A percentile compares a stretch with the other conserved stretches of the same genome.
These are phyloP conservation scores for Salvia hispanica DNA, from an alignment of 257 asterid genomes.

Conservation along the genomic window DNA sequence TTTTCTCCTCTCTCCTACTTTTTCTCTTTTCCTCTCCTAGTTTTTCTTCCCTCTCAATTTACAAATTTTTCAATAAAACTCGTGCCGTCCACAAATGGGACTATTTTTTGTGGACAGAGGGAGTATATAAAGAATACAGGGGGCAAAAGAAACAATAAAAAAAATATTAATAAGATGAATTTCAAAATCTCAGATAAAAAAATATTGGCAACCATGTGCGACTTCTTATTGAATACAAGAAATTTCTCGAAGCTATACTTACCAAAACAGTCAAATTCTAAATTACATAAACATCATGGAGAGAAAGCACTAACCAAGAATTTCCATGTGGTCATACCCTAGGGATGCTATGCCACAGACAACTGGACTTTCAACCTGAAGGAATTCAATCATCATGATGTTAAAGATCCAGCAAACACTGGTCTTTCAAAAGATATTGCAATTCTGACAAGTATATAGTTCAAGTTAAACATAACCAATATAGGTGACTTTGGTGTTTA, in stretches of 20 bases:
- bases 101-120: no score
- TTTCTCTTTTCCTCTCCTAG: no score
- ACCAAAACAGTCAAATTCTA: conserved; percentile 22
- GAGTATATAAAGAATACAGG: no score
- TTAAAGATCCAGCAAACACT: conserved; percentile 32
- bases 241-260: not conserved
- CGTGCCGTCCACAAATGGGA: no score
- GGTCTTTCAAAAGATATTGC: conserved; percentile 16
- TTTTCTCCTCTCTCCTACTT: no score
- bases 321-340: conserved; percentile 95
- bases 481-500: conserved; percentile 7
- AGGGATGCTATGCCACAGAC: conserved; percentile 92
- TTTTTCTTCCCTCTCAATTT: no score
- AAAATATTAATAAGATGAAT: no score
- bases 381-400: conserved; percentile 30
- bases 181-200: no score
- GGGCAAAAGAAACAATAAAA: no score
- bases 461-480: conserved; percentile 2
- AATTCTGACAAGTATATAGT: conserved; percentile 25
- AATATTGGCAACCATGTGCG: no score
- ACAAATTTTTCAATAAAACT: no score
- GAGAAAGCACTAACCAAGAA: conserved; percentile 87
- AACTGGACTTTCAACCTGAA: conserved; percentile 79
- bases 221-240: no score
- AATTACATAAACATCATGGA: conserved; percentile 27